Percentiles rank a stretch among this genome's conserved stretches.
phyloP scores from a whole-genome alignment of 2,329 filamentous ascomycete species.

The Talaromyces sp. region DNA sequence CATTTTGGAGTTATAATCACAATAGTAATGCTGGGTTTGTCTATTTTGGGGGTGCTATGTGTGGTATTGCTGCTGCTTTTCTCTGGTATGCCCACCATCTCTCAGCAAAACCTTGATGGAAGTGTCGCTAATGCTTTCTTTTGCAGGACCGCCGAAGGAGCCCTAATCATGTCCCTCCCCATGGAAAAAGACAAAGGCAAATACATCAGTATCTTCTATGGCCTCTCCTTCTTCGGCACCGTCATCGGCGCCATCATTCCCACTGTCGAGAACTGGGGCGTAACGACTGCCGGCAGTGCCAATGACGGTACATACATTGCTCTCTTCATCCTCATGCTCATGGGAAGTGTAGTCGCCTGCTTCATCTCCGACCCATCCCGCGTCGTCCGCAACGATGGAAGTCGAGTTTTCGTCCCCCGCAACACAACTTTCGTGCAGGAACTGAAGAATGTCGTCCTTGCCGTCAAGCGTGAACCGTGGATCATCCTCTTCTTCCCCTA shows the following conservation, averaged over 20 bases:
- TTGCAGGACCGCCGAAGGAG: slow-evolving; percentile 65
- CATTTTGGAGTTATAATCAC: slow-evolving; percentile 70
- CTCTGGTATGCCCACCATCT: slow-evolving; percentile 55
- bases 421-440: slow-evolving; percentile 28
- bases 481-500: slow-evolving; percentile 27
- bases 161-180: slow-evolving; percentile 83
- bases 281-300: slow-evolving; percentile 26
- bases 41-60: slow-evolving; percentile 68
- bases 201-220: slow-evolving; percentile 82
- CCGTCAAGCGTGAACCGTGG: slow-evolving; percentile 23
- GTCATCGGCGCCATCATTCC: slow-evolving; percentile 64
- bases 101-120: background rate
- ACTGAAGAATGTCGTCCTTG: slow-evolving; percentile 23
- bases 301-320: slow-evolving; percentile 69
- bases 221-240: slow-evolving; percentile 80
- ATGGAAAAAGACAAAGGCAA: slow-evolving; percentile 72
- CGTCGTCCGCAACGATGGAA: slow-evolving; percentile 68
- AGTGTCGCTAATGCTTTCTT: background rate
- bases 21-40: slow-evolving; percentile 67
- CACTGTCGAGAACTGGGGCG: slow-evolving; percentile 27
- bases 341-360: slow-evolving; percentile 63
- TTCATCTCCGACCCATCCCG: slow-evolving; percentile 64
- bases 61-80: slow-evolving; percentile 75
- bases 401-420: slow-evolving; percentile 39
- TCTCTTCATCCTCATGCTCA: slow-evolving; percentile 68